These are phyloP conservation scores for Paraglomus occultum DNA, from an alignment of 192 early-diverging fungal genomes.

Conservation along the genomic window DNA sequence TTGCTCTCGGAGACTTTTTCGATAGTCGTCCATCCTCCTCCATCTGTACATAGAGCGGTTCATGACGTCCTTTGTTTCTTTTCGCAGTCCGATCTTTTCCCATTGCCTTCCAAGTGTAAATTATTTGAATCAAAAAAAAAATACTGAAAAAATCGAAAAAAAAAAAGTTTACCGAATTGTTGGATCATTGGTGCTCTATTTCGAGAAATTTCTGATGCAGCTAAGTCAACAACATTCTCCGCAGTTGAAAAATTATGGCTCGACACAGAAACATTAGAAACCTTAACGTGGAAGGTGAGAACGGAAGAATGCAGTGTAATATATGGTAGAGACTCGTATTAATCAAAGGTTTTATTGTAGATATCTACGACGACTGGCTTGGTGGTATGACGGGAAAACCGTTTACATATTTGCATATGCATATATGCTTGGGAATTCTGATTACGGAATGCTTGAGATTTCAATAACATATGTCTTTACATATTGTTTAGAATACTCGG, in stretches of 20 bases:
- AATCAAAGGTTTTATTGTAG: neutral
- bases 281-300: constrained; percentile 49
- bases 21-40: constrained; percentile 49
- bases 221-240: neutral
- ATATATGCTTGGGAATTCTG: constrained; percentile 4
- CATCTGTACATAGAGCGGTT: constrained; percentile 83
- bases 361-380: neutral
- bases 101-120: constrained; percentile 34
- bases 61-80: constrained; percentile 59
- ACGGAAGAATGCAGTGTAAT: neutral
- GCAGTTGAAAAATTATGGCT: constrained; percentile 39
- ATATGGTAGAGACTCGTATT: neutral
- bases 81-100: constrained; percentile 49
- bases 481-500: neutral
- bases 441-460: neutral
- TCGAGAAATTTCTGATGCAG: neutral
- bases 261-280: constrained; percentile 53
- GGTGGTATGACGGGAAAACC: neutral
- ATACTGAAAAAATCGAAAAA: neutral
- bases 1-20: constrained; percentile 51
- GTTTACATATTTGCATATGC: neutral
- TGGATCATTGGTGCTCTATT: too few relatives aligned
- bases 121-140: neutral
- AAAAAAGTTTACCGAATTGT: too few relatives aligned
- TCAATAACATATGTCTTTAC: neutral